A percentile compares a stretch with the other conserved stretches of the same genome.
Conservation (phyloP, 169 alveolate genomes). For the Plasmodium berghei region DNA sequence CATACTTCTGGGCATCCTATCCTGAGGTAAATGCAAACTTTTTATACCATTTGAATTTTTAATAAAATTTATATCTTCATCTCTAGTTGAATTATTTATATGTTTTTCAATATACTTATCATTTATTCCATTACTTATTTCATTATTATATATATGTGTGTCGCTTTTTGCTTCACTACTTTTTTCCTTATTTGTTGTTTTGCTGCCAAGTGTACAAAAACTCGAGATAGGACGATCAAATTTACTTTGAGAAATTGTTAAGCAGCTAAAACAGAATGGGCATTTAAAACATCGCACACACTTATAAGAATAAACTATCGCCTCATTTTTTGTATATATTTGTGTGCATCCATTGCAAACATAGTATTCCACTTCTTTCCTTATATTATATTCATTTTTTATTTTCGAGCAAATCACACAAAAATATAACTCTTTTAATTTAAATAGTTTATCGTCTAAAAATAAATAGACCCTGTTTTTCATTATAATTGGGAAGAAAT, state of each 20-base stretch:
- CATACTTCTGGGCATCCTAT: not conserved
- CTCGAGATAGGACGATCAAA: constrained; percentile 13
- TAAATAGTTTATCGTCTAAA: constrained; percentile 57
- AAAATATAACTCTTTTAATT: constrained; percentile 64
- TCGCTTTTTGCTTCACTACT: not conserved
- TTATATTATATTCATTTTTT: constrained; percentile 54
- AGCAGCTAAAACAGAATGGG: constrained; percentile 48
- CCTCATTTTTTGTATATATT: constrained; percentile 49
- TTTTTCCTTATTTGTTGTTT: constrained; percentile 8
- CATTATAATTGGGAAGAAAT: constrained; percentile 24
- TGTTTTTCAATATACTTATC: not conserved
- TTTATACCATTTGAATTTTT: not conserved
- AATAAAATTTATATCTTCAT: not conserved
- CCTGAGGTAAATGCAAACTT: not conserved
- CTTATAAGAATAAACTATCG: constrained; percentile 48
- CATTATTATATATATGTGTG: not conserved
- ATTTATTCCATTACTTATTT: not conserved
- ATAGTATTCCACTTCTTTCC: constrained; percentile 63
- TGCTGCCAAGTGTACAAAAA: not conserved
- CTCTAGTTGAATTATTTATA: not conserved
- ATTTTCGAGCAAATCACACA: constrained; percentile 62
- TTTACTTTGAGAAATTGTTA: constrained; percentile 26
- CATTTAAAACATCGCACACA: constrained; percentile 73
- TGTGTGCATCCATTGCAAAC: constrained; percentile 67
- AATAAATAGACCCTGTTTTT: constrained; percentile 58